Percentiles rank a stretch among this genome's conserved stretches.
Evolutionary conservation across 208 protist species (phyloP).

Genomic region (Leishmania martiniquensis): DNA sequence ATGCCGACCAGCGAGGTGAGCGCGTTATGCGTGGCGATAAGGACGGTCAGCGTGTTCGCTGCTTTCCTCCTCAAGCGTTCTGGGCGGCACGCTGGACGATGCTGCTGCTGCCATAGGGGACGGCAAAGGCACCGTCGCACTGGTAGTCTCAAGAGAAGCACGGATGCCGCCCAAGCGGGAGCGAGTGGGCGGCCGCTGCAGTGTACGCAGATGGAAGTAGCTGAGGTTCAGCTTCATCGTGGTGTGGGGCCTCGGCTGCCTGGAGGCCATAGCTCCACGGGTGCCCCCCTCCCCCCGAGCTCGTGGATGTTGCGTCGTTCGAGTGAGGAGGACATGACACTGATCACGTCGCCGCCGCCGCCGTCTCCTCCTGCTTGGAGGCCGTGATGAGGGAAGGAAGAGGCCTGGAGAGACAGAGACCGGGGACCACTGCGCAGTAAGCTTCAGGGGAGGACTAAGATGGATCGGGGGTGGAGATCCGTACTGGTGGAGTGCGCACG

Average conservation of each 20-base stretch:
- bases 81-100: neutral
- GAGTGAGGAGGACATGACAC: slow-evolving; percentile 16
- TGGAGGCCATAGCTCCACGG: slow-evolving; percentile 25
- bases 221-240: slow-evolving; percentile 30
- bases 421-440: neutral
- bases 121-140: neutral
- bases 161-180: neutral
- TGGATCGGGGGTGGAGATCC: neutral
- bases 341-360: neutral
- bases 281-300: slow-evolving; percentile 2
- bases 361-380: neutral
- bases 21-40: slow-evolving; percentile 39
- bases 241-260: slow-evolving; percentile 6
- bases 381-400: neutral
- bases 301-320: slow-evolving; percentile 22
- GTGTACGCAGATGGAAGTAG: slow-evolving; percentile 30
- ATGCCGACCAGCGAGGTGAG: slow-evolving; percentile 32
- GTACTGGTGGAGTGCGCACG: neutral
- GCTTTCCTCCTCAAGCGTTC: slow-evolving; percentile 15
- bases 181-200: slow-evolving; percentile 24
- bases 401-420: neutral
- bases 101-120: neutral
- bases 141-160: neutral
- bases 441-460: neutral
- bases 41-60: slow-evolving; percentile 36